Percentiles rank a stretch among this genome's conserved stretches.
Conservation (phyloP, 768 basidiomycete species). For the Hemileccinum impolitum region DNA sequence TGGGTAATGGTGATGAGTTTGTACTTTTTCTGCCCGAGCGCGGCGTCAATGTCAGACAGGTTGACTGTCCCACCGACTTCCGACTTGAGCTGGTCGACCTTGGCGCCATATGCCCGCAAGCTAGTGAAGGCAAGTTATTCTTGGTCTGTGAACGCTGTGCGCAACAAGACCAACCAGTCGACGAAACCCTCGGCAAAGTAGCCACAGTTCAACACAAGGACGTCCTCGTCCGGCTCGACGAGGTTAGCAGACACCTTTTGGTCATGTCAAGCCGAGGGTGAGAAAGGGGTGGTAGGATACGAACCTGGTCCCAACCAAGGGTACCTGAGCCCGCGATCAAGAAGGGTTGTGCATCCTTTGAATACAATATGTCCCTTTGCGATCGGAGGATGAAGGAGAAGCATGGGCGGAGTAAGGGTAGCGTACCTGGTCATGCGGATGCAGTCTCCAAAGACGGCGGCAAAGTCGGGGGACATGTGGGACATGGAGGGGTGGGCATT, state of each 20-base stretch:
- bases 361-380: constrained; percentile 68
- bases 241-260: constrained; percentile 83
- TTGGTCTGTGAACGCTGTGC: background rate
- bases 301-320: constrained; percentile 92
- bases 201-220: constrained; percentile 82
- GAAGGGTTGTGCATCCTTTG: constrained; percentile 82
- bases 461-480: constrained; percentile 86
- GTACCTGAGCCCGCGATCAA: constrained; percentile 94
- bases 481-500: constrained; percentile 92
- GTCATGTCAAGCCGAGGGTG: background rate
- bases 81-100: constrained; percentile 80
- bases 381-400: background rate
- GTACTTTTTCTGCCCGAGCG: constrained; percentile 76
- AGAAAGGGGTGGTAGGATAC: constrained; percentile 12
- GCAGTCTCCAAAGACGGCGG: constrained; percentile 84
- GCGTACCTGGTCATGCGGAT: constrained; percentile 74
- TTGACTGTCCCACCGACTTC: constrained; percentile 76
- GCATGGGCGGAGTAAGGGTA: background rate
- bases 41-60: constrained; percentile 56
- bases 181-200: constrained; percentile 93
- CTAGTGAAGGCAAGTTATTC: constrained; percentile 34
- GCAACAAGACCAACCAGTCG: constrained; percentile 59
- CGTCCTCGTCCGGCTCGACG: constrained; percentile 75
- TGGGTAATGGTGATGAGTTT: constrained; percentile 93
- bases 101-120: constrained; percentile 83